Conservation (phyloP, 2,329 filamentous ascomycete species). For the Colletotrichum paranaense region DNA sequence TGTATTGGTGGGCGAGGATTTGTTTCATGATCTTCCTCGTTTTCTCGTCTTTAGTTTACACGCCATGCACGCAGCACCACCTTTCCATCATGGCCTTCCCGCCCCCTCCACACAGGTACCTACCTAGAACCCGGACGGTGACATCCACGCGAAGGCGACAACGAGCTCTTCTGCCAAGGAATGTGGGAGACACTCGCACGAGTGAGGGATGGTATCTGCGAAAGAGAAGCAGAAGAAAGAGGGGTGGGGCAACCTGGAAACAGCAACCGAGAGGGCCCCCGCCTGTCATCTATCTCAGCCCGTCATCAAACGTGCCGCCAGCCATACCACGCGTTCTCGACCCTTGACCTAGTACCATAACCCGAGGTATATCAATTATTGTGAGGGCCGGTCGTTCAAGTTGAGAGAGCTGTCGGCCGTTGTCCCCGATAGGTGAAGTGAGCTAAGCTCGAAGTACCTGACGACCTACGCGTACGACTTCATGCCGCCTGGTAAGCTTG, state of each 20-base stretch:
- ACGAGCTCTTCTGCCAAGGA: neutral
- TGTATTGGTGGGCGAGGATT: conserved; percentile 5
- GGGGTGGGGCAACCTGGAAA: neutral
- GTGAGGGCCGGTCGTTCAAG: too few species aligned
- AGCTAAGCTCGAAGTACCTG: neutral
- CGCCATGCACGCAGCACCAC: neutral
- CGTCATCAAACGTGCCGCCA: conserved; percentile 25
- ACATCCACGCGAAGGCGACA: neutral
- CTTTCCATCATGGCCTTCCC: neutral
- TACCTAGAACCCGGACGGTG: too few species aligned
- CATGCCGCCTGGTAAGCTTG: neutral
- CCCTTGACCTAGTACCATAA: neutral
- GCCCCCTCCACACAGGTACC: neutral
- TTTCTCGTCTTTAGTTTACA: neutral
- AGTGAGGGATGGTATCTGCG: too few species aligned
- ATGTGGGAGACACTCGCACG: conserved; percentile 7
- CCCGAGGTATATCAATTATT: too few species aligned
- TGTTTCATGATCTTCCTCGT: conserved; percentile 31
- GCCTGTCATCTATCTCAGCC: conserved; percentile 34
- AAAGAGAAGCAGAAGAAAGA: too few species aligned
- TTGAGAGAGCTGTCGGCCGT: neutral
- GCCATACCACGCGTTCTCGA: neutral
- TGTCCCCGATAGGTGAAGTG: neutral
- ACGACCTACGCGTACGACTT: neutral
- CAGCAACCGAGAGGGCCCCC: conserved; percentile 10